phyloP scores from a whole-genome alignment of 352 stramenopile species.

The Phytophthora ramorum region DNA sequence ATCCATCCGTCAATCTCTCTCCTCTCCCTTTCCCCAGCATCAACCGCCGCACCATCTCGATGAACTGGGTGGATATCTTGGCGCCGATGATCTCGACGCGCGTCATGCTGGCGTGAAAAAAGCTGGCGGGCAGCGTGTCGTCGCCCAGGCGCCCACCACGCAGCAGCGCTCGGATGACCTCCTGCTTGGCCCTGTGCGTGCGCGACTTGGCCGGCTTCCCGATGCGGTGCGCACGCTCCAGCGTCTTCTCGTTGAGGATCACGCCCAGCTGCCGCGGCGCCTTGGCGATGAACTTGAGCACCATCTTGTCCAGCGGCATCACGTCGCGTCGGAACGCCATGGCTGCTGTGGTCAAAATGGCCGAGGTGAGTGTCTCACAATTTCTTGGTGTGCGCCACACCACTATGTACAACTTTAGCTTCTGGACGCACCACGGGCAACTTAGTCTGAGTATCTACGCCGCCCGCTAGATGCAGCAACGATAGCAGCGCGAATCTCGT shows the following conservation, averaged over 20 bases:
- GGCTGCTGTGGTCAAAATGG: too few relatives aligned
- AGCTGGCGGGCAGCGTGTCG: conserved; percentile 81
- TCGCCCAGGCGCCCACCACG: conserved; percentile 77
- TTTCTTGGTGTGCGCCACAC: neutral
- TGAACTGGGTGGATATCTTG: conserved; percentile 83
- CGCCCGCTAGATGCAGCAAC: neutral
- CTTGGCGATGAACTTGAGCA: conserved; percentile 93
- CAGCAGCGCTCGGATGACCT: conserved; percentile 83
- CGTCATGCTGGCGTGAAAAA: conserved; percentile 90
- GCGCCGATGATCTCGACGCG: conserved; percentile 85
- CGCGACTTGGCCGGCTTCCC: conserved; percentile 75
- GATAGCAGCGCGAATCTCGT: too few relatives aligned
- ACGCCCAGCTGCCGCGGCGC: conserved; percentile 59
- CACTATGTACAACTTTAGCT: neutral
- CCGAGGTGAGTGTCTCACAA: neutral
- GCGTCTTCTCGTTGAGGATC: conserved; percentile 77
- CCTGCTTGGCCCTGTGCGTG: conserved; percentile 88
- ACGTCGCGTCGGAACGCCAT: conserved; percentile 92
- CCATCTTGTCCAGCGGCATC: conserved; percentile 78
- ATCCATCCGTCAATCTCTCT: neutral
- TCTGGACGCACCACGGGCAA: too few relatives aligned
- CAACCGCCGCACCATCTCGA: conserved; percentile 55
- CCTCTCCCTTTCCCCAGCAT: neutral
- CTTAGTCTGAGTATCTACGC: too few relatives aligned
- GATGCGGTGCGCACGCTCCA: conserved; percentile 79